A percentile compares a stretch with the other conserved stretches of the same genome.
Evolutionary conservation across 2,329 filamentous ascomycete species (phyloP).

Genomic region (Arthrobotrys iridis): DNA sequence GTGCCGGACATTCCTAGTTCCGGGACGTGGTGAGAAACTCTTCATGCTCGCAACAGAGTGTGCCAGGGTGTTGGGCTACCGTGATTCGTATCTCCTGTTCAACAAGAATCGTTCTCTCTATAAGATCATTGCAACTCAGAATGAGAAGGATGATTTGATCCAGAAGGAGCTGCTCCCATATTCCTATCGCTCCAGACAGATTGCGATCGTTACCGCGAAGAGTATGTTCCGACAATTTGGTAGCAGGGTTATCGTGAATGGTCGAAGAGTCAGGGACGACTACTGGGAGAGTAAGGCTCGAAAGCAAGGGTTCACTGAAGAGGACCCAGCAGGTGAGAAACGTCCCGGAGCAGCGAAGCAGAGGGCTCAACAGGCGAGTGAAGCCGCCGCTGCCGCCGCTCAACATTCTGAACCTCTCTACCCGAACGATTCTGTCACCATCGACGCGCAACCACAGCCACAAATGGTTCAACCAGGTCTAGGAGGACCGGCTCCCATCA

Average conservation of each 20-base stretch:
- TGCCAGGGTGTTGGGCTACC: constrained; percentile 93
- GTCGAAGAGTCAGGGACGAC: constrained; percentile 90
- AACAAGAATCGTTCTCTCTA: constrained; percentile 95
- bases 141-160: constrained; percentile 98
- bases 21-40: constrained; percentile 80
- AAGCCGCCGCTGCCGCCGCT: constrained; percentile 71
- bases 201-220: constrained; percentile 94
- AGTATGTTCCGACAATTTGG: constrained; percentile 99
- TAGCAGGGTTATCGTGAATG: constrained; percentile 88
- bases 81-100: constrained; percentile 98
- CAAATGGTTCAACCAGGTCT: constrained; percentile 78
- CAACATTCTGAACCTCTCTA: constrained; percentile 90
- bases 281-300: constrained; percentile 98
- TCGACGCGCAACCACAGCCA: constrained; percentile 74
- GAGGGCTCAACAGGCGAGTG: constrained; percentile 56
- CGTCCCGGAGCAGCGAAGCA: constrained; percentile 85
- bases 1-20: constrained; percentile 92
- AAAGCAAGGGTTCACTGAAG: constrained; percentile 98
- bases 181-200: constrained; percentile 97
- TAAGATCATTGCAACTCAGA: constrained; percentile 97
- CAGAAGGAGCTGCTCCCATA: constrained; percentile 94
- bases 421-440: constrained; percentile 75
- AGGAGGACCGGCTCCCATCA: constrained; percentile 72
- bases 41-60: constrained; percentile 99
- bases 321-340: constrained; percentile 95